Evolutionary conservation across 495 filamentous ascomycete genomes (phyloP).

Genomic region (Platismatia glauca): DNA sequence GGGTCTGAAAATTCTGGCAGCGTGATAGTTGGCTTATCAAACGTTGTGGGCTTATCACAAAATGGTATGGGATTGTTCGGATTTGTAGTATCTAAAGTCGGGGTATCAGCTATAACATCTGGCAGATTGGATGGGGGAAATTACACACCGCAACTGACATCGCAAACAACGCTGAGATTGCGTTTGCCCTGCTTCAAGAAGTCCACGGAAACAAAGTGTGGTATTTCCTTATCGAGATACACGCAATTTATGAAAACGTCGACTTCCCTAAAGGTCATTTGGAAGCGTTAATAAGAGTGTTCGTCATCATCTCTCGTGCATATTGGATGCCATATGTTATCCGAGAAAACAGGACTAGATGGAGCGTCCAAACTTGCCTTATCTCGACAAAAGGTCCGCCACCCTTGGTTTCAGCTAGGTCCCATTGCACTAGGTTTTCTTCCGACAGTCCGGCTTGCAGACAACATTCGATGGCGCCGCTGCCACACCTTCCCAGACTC

Average conservation of each 20-base stretch:
- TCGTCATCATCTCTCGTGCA: no score
- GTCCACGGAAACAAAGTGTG: slow-evolving; percentile 63
- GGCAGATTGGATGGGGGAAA: neutral
- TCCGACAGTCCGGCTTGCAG: slow-evolving; percentile 65
- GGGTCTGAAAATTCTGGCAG: slow-evolving; percentile 43
- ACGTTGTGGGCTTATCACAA: slow-evolving; percentile 73
- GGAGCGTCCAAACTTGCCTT: neutral
- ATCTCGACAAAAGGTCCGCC: no score
- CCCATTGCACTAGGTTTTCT: slow-evolving; percentile 77
- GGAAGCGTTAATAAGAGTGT: no score
- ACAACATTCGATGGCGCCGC: slow-evolving; percentile 69
- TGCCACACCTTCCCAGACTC: slow-evolving; percentile 75
- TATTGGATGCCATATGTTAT: neutral
- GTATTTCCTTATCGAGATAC: slow-evolving; percentile 63
- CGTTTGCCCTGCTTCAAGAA: slow-evolving; percentile 59
- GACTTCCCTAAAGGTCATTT: slow-evolving; percentile 28
- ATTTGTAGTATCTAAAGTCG: slow-evolving; percentile 32
- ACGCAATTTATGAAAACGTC: slow-evolving; percentile 89
- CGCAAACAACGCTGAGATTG: slow-evolving; percentile 76
- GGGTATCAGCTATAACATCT: neutral
- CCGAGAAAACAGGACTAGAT: neutral
- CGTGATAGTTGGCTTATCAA: slow-evolving; percentile 70
- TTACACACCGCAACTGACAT: slow-evolving; percentile 46
- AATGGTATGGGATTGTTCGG: slow-evolving; percentile 75
- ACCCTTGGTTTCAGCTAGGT: slow-evolving; percentile 29